Evolutionary conservation across 23 red algal species (phyloP), one percentile per base, ranked within the genome.

Genomic region (Gracilaria domingensis): DNA sequence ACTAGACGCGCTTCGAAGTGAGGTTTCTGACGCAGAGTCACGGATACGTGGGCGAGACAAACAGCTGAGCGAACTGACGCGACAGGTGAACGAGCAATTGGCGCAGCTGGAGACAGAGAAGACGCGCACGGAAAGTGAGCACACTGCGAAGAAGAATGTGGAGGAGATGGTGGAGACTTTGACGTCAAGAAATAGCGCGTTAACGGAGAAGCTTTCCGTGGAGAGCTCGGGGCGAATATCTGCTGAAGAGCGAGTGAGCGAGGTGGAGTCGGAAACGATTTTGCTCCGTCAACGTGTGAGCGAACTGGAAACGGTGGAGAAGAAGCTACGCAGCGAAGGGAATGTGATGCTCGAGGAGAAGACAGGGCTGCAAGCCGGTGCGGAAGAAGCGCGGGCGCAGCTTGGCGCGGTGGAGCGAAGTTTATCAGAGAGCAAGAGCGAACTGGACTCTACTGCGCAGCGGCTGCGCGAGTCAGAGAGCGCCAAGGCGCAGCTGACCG

Each of bases 101-200:
- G 48, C 69, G 4, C 36, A 79, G 20, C 45, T 89, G 20, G 67
- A 89, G 33, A 61, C 56, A 21, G 87, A 90, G 87, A 51, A 66
- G 14, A 29, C 42, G 0, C 47, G 51, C 28, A 59, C 28, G 33
- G 54, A 80, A 16, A 90, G 57, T 7, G 72, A 80, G 42, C 50
- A 14, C 23, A 38, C 28, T 24, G 53, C 33, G 9, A 80, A 56
- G 42, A 39, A 47, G 24, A 65, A 72, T 37, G 23, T 47, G 53
- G 79, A 82, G 54, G 36, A 53, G 11, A 61, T 90, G 37, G 30
- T 90, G 0, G 16, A 81, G 75, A 36, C 26, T 47, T 80, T 90
- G 73, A 90, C 79, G 32, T 17, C 75, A 80, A 53, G n/a, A 39
- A 66, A 90, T 42, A 21, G 26, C 34, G 61, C 56, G 9, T 0